Evolutionary conservation across 2,329 filamentous ascomycete species (phyloP).

Genomic region (Ophiostoma perfectum): DNA sequence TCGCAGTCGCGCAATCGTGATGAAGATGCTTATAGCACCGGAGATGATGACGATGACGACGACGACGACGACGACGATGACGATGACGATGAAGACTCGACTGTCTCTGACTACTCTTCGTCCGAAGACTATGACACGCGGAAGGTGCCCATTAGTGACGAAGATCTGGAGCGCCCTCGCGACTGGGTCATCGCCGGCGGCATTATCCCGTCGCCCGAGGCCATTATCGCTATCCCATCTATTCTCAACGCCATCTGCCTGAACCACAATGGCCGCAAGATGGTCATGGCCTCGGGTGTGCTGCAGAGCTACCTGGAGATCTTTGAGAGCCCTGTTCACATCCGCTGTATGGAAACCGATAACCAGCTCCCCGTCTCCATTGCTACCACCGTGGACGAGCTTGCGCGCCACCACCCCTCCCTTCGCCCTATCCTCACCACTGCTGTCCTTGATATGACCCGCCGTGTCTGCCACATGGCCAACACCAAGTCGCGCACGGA

Average conservation of each 20-base stretch:
- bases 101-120: slow-evolving; percentile 35
- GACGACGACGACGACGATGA: slow-evolving; percentile 25
- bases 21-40: slow-evolving; percentile 29
- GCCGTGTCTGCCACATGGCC: slow-evolving; percentile 70
- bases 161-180: slow-evolving; percentile 44
- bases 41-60: background rate
- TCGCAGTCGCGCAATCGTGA: slow-evolving; percentile 22
- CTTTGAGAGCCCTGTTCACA: slow-evolving; percentile 88
- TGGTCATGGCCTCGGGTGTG: slow-evolving; percentile 77
- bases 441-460: slow-evolving; percentile 84
- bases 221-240: slow-evolving; percentile 77
- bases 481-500: slow-evolving; percentile 61
- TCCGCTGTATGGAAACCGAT: slow-evolving; percentile 74
- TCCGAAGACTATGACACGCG: slow-evolving; percentile 36
- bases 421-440: slow-evolving; percentile 75
- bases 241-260: slow-evolving; percentile 92
- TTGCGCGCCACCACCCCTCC: slow-evolving; percentile 85
- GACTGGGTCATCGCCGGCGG: slow-evolving; percentile 54
- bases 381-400: slow-evolving; percentile 84
- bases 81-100: slow-evolving; percentile 34
- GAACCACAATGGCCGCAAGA: slow-evolving; percentile 77
- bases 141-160: slow-evolving; percentile 49
- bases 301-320: slow-evolving; percentile 88
- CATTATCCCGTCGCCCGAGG: slow-evolving; percentile 81
- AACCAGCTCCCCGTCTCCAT: slow-evolving; percentile 63